Percentiles rank a stretch among this genome's conserved stretches.
phyloP scores from a whole-genome alignment of 2,329 filamentous ascomycete species.

The Verticillium nubilum region DNA sequence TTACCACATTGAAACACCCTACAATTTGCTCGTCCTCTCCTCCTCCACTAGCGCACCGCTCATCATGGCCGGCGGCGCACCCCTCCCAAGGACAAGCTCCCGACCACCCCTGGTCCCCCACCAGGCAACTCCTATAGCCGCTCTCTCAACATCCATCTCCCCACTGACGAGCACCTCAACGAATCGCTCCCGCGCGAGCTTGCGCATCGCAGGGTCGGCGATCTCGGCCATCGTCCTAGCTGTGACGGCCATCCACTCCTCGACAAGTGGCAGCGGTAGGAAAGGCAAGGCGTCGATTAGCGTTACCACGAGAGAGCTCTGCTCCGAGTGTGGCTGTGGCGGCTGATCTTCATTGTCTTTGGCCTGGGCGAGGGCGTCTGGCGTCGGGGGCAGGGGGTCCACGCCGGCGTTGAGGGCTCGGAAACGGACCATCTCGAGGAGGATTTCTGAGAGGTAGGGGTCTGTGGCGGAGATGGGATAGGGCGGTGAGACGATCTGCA shows the following conservation, averaged over 20 bases:
- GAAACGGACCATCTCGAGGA: constrained; percentile 73
- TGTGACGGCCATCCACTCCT: constrained; percentile 74
- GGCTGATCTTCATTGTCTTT: constrained; percentile 1
- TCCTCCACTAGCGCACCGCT: constrained; percentile 43
- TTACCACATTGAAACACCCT: background rate
- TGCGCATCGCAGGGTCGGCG: constrained; percentile 54
- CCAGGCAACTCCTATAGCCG: constrained; percentile 75
- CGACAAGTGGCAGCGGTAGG: constrained; percentile 62
- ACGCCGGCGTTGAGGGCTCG: constrained; percentile 51
- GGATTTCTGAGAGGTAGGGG: constrained; percentile 70
- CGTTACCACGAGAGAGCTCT: constrained; percentile 69
- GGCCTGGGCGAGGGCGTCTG: constrained; percentile 27
- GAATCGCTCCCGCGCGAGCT: constrained; percentile 63
- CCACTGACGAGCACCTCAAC: constrained; percentile 75
- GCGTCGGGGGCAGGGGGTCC: constrained; percentile 31
- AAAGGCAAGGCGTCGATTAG: constrained; percentile 75
- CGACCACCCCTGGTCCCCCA: constrained; percentile 63
- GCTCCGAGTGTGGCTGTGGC: constrained; percentile 53
- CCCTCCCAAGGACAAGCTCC: constrained; percentile 38
- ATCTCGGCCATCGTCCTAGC: constrained; percentile 64
- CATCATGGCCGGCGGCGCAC: constrained; percentile 33
- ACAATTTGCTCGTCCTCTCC: constrained; percentile 29
- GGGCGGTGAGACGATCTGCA: constrained; percentile 76
- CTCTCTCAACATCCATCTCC: constrained; percentile 84
- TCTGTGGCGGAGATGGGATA: constrained; percentile 68